Percentiles rank a stretch among this genome's conserved stretches.
phyloP scores from a whole-genome alignment of 139 green algal species.

The Desmodesmus armatus region DNA sequence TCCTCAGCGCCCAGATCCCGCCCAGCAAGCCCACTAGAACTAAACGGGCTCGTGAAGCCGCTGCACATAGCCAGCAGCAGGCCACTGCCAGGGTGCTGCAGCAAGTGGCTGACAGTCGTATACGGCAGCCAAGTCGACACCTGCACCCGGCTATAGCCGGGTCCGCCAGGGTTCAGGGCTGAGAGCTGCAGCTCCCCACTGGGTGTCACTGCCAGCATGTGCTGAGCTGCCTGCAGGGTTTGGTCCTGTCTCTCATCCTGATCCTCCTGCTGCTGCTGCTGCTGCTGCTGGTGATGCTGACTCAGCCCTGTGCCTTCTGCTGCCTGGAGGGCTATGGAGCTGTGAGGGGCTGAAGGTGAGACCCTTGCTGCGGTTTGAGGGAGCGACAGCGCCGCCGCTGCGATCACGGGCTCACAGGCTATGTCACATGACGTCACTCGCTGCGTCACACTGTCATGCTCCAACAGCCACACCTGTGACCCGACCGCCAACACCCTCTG shows the following conservation, averaged over 20 bases:
- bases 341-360: not conserved
- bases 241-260: not conserved
- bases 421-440: too few relatives aligned
- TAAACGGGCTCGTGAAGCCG: not conserved
- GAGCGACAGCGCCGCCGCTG: too few relatives aligned
- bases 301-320: not conserved
- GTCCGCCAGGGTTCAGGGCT: not conserved
- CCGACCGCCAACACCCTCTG: not conserved
- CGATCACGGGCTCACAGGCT: too few relatives aligned
- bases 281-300: not conserved
- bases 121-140: not conserved
- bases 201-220: not conserved
- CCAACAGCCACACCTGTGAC: conserved; percentile 6
- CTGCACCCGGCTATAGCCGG: not conserved
- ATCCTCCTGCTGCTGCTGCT: not conserved
- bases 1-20: not conserved
- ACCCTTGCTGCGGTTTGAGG: not conserved
- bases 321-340: not conserved
- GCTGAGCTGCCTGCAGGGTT: not conserved
- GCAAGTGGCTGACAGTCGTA: not conserved
- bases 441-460: not conserved
- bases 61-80: conserved; percentile 20
- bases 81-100: not conserved
- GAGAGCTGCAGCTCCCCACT: conserved; percentile 17
- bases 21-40: too few relatives aligned